Base-by-base conservation (phyloP, 768 basidiomycete species). In the Naganishia antarctica region DNA sequence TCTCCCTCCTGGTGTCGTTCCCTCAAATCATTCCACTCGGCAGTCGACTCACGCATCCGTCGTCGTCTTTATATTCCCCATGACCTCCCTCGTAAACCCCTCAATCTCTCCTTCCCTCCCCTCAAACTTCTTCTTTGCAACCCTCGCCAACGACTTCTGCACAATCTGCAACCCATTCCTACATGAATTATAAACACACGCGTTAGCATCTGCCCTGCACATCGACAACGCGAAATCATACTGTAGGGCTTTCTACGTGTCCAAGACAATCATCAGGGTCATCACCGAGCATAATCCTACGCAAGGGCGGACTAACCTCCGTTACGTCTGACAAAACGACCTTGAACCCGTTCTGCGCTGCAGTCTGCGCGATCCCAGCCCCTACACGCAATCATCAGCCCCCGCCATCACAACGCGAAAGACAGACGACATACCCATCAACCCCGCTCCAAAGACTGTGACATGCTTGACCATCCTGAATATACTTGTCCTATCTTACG, bases 341-440 rank as follows among this genome's bases (percentile, higher is more conserved):
- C 70, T 78, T 79, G 63, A 78, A 68, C 0, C 80, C 80, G 59
- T 70, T 76, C 69, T 76, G 74, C 3, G 80, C 79, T 0, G 78
- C 78, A 8, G 80, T 77, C 61, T 81, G 80, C 5, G 78, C 80
- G 28, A 81, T 80, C 15, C 80, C 80, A 62, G 80, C 78, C 11
- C 77, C 77, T 75, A 68, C 25, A 21, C 16, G 7, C 44, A 12
- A 28, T 41, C 7, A 23, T 57, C 37, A 57, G 34, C 23, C 26
- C 23, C 25, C 44, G 31, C 7, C 31, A 40, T n/a, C n/a, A 12
- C 23, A 32, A 25, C 18, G 29, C 4, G 31, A 31, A 48, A 12
- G 29, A 25, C 21, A n/a, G 32, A 25, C 8, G 21, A 57, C 66
- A 18, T 31, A 68, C 78, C 78, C 79, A 79, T 78, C 41, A 80